Conservation (phyloP, 495 filamentous ascomycete genomes). For the Penicillium atrosanguineum region DNA sequence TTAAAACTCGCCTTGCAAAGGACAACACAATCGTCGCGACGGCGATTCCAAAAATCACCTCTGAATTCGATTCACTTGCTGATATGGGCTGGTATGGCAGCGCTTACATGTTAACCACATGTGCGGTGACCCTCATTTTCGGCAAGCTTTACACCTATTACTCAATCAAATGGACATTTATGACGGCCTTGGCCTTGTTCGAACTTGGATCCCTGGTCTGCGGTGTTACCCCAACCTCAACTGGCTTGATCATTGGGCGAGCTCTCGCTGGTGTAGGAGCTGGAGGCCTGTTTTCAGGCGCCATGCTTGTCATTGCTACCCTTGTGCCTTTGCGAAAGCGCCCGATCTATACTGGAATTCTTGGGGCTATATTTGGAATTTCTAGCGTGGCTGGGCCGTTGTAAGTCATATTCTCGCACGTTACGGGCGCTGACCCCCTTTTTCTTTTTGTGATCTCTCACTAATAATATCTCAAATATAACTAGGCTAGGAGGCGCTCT, state of each 20-base stretch:
- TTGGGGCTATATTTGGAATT: constrained; percentile 70
- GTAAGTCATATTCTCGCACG: no score
- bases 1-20: no score
- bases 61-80: neutral
- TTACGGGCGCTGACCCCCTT: no score
- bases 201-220: constrained; percentile 32
- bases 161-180: constrained; percentile 27
- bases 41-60: neutral
- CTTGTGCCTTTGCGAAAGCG: constrained; percentile 63
- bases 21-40: neutral
- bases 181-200: constrained; percentile 16
- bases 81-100: neutral
- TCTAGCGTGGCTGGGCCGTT: constrained; percentile 67
- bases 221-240: constrained; percentile 26
- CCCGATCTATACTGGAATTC: constrained; percentile 65
- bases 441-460: no score
- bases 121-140: neutral
- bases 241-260: neutral
- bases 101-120: neutral
- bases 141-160: neutral
- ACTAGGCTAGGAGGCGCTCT: constrained; percentile 50
- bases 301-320: constrained; percentile 66
- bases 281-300: constrained; percentile 72
- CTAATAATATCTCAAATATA: constrained; percentile 4
- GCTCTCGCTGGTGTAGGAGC: constrained; percentile 37